Evolutionary conservation across 345 rosid genomes (phyloP).

Genomic region (Sisymbrium irio): DNA sequence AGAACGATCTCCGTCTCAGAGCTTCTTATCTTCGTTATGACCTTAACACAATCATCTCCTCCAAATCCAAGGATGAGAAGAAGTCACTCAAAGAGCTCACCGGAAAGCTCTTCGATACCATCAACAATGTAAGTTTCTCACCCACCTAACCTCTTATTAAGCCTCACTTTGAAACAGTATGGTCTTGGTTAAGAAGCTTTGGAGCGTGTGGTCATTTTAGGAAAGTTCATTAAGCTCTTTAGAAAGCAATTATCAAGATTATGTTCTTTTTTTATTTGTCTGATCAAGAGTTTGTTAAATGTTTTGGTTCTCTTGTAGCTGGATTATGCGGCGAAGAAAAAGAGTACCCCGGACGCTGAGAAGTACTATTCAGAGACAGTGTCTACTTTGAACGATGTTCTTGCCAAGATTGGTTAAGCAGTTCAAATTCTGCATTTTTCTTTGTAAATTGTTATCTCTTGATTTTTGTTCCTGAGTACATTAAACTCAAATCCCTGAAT

Average conservation of each 20-base stretch:
- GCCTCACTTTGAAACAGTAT: neutral
- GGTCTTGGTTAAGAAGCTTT: too few relatives aligned
- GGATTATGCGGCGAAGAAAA: conserved; percentile 89
- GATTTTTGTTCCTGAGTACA: conserved; percentile 23
- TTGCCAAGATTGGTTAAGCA: conserved; percentile 83
- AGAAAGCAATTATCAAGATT: neutral
- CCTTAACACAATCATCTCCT: conserved; percentile 73
- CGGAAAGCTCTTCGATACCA: conserved; percentile 66
- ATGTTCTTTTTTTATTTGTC: neutral
- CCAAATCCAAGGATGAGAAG: conserved; percentile 78
- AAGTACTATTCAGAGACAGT: conserved; percentile 78
- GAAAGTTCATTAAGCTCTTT: neutral
- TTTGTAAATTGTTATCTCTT: conserved; percentile 21
- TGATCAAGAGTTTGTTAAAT: neutral
- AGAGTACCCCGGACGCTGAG: conserved; percentile 80
- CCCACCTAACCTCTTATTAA: neutral
- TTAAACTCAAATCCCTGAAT: conserved; percentile 5
- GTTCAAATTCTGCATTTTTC: neutral
- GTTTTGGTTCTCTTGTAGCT: conserved; percentile 45
- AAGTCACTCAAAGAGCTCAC: conserved; percentile 65
- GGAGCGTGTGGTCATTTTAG: neutral
- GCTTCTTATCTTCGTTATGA: conserved; percentile 81
- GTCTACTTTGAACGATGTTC: conserved; percentile 71
- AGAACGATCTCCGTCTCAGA: conserved; percentile 74
- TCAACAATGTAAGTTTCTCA: conserved; percentile 47